Conservation (phyloP, 2,329 filamentous ascomycete genomes). For the Alternaria ethzedia region DNA sequence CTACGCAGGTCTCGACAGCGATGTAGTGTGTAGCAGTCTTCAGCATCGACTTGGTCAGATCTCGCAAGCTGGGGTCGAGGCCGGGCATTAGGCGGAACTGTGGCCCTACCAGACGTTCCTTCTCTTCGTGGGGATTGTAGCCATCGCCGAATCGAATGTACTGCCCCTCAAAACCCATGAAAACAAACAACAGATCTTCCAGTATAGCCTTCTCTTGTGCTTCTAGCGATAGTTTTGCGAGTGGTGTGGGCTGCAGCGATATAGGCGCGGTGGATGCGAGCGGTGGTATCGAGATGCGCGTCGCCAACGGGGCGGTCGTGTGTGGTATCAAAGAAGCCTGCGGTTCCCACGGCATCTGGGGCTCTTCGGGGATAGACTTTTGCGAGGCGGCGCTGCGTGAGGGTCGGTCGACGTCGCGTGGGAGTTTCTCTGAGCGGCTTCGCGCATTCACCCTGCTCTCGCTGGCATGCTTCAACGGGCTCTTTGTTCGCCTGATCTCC, state of each 20-base stretch:
- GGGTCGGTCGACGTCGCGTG: slow-evolving; percentile 32
- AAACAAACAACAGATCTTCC: slow-evolving; percentile 90
- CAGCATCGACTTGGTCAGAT: slow-evolving; percentile 86
- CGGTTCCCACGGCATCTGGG: slow-evolving; percentile 72
- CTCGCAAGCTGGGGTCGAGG: slow-evolving; percentile 87
- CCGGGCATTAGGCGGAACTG: slow-evolving; percentile 79
- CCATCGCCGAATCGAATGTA: slow-evolving; percentile 86
- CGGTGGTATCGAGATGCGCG: slow-evolving; percentile 67
- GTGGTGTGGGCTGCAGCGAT: slow-evolving; percentile 69
- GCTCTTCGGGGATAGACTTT: slow-evolving; percentile 35
- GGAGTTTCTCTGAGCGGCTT: slow-evolving; percentile 41
- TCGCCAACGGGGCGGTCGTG: slow-evolving; percentile 75
- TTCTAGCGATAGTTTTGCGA: slow-evolving; percentile 76
- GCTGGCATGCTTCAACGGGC: slow-evolving; percentile 44
- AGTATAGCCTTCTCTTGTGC: slow-evolving; percentile 86
- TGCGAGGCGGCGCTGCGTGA: slow-evolving; percentile 26
- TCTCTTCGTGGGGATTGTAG: slow-evolving; percentile 85
- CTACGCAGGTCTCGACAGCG: slow-evolving; percentile 89
- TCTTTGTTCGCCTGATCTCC: slow-evolving; percentile 43
- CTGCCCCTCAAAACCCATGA: slow-evolving; percentile 99
- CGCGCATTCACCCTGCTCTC: slow-evolving; percentile 44
- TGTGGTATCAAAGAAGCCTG: slow-evolving; percentile 76
- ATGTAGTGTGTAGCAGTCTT: slow-evolving; percentile 94
- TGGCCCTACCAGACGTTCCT: slow-evolving; percentile 84
- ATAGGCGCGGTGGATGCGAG: slow-evolving; percentile 71